phyloP scores from a whole-genome alignment of 768 basidiomycete species.

The Boletus tomentosulus region DNA sequence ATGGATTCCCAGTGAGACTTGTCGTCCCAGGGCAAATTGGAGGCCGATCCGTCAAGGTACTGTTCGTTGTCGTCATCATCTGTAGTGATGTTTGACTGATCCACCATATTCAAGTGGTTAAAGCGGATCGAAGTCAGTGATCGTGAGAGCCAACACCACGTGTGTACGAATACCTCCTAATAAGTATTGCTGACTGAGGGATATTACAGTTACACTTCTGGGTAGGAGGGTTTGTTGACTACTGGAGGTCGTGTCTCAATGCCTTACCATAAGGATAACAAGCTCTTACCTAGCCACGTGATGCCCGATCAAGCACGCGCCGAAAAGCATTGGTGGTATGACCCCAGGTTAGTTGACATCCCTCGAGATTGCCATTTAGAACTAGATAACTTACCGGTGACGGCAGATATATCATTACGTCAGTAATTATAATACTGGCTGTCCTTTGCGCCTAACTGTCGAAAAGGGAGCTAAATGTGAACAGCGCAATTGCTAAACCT shows the following conservation, averaged over 20 bases:
- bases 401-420: slow-evolving; percentile 34
- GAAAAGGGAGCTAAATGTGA: slow-evolving; percentile 55
- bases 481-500: slow-evolving; percentile 53
- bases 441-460: slow-evolving; percentile 19
- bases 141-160: slow-evolving; percentile 50
- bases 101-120: slow-evolving; percentile 44
- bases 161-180: slow-evolving; percentile 12
- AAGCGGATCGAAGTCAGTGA: slow-evolving; percentile 48
- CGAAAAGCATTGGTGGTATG: slow-evolving; percentile 54
- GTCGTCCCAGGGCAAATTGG: slow-evolving; percentile 63
- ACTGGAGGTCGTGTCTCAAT: background rate
- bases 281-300: slow-evolving; percentile 52
- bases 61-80: background rate
- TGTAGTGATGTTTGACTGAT: background rate
- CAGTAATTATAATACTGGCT: slow-evolving; percentile 6
- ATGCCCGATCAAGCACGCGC: slow-evolving; percentile 48
- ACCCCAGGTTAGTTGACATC: slow-evolving; percentile 34
- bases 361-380: background rate
- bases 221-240: slow-evolving; percentile 15
- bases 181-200: background rate
- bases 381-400: background rate
- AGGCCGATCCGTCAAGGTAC: slow-evolving; percentile 46
- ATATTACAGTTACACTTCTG: slow-evolving; percentile 33
- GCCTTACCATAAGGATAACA: slow-evolving; percentile 44
- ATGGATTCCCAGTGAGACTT: slow-evolving; percentile 62